Conservation (phyloP, 2,329 filamentous ascomycete species). For the Fusarium fracticaudum region DNA sequence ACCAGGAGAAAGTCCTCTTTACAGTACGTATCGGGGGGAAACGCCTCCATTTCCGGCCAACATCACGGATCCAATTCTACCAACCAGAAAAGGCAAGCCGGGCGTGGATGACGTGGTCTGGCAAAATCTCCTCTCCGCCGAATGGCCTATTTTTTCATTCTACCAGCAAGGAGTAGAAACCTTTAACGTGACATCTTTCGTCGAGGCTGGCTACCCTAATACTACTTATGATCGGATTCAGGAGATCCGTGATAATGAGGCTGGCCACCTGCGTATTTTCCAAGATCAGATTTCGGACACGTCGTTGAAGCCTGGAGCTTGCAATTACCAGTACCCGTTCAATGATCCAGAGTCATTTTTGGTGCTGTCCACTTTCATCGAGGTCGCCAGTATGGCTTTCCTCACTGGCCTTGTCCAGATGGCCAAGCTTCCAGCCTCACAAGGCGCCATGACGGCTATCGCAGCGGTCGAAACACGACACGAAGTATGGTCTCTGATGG, state of each 20-base stretch:
- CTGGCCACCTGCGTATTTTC: background rate
- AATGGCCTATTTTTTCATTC: background rate
- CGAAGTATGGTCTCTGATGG: too few species aligned
- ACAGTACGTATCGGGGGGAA: background rate
- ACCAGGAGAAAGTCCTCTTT: background rate
- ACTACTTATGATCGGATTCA: background rate
- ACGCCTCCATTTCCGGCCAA: background rate
- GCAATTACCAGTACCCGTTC: background rate
- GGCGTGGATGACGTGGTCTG: background rate
- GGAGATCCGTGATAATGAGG: background rate
- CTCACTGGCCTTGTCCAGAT: background rate
- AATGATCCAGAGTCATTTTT: background rate
- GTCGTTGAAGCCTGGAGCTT: background rate
- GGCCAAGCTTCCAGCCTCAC: too few species aligned
- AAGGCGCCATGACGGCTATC: too few species aligned
- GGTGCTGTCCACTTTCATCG: background rate
- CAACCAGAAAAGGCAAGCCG: background rate
- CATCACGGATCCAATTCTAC: background rate
- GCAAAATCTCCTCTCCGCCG: background rate
- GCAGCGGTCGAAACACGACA: too few species aligned
- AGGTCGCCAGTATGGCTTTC: background rate
- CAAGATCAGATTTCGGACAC: background rate
- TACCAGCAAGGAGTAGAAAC: background rate
- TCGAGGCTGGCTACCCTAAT: background rate
- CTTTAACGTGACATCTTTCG: background rate